Conservation (phyloP, 805 yeast genomes). For the Schwanniomyces pseudopolymorphus region DNA sequence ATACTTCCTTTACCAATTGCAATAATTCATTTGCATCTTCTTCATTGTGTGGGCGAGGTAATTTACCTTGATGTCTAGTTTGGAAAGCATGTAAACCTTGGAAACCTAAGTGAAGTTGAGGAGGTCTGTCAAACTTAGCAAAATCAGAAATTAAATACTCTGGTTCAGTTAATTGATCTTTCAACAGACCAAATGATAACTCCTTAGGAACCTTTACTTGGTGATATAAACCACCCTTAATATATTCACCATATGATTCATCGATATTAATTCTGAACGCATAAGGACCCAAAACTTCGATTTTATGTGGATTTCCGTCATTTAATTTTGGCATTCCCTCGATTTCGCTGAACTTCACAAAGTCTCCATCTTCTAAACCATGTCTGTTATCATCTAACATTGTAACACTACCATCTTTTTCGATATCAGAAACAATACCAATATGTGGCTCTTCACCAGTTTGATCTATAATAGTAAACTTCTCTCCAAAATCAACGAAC, state of each 20-base stretch:
- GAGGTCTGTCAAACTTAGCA: constrained; percentile 92
- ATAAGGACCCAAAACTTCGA: constrained; percentile 91
- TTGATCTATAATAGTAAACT: constrained; percentile 76
- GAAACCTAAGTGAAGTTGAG: constrained; percentile 88
- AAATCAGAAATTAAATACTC: constrained; percentile 81
- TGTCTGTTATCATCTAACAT: constrained; percentile 91
- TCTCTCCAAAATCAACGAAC: constrained; percentile 87
- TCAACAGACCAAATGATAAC: constrained; percentile 61
- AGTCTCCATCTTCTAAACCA: constrained; percentile 89
- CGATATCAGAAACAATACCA: constrained; percentile 90
- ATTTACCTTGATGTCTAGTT: constrained; percentile 54
- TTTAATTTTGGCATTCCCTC: constrained; percentile 76
- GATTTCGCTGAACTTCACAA: constrained; percentile 82
- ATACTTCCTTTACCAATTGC: constrained; percentile 57
- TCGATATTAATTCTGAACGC: constrained; percentile 75
- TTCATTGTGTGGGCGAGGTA: constrained; percentile 76
- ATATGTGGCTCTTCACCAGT: constrained; percentile 90
- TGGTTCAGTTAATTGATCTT: constrained; percentile 69
- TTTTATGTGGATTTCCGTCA: constrained; percentile 69
- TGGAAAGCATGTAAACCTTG: constrained; percentile 82
- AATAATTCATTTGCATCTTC: constrained; percentile 72
- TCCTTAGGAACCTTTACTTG: constrained; percentile 84
- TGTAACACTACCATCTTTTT: constrained; percentile 85
- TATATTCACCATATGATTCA: constrained; percentile 58
- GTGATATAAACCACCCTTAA: constrained; percentile 85